A percentile compares a stretch with the other conserved stretches of the same genome.
These are phyloP conservation scores for Hyaloscypha hepaticicola DNA, from an alignment of 495 filamentous ascomycete species.

Conservation along the genomic window DNA sequence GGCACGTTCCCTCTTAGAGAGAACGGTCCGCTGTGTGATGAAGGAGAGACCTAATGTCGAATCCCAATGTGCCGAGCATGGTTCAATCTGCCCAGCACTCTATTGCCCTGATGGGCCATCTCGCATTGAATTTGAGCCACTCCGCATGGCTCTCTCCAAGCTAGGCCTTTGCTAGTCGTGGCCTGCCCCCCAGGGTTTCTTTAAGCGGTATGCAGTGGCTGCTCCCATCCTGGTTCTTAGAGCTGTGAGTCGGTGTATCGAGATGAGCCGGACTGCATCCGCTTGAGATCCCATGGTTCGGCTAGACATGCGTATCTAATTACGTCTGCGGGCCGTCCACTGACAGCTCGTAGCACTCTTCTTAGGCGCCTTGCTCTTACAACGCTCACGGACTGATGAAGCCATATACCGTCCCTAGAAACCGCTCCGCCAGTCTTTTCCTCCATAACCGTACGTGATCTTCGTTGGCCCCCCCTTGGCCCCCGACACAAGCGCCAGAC, in stretches of 20 bases:
- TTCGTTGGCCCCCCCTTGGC: constrained; percentile 27
- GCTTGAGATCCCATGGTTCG: constrained; percentile 31
- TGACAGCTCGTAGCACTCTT: constrained; percentile 30
- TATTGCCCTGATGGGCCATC: constrained; percentile 6
- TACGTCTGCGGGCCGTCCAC: constrained; percentile 29
- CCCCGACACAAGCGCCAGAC: constrained; percentile 31
- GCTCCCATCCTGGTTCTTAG: constrained; percentile 22
- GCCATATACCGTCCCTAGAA: constrained; percentile 26
- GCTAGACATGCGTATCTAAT: constrained; percentile 30
- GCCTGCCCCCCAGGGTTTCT: constrained; percentile 3
- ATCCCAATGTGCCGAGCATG: constrained; percentile 2
- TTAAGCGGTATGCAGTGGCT: constrained; percentile 29
- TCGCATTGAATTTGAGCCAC: constrained; percentile 23
- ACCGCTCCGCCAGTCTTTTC: constrained; percentile 20
- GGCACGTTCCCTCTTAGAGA: constrained; percentile 3
- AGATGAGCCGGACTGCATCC: constrained; percentile 33
- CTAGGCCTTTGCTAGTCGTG: constrained; percentile 3
- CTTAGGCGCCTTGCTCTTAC: constrained; percentile 35
- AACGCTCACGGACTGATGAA: constrained; percentile 24
- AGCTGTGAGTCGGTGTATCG: constrained; percentile 25
- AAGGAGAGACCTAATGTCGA: background rate
- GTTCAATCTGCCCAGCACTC: background rate
- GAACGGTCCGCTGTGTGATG: constrained; percentile 8
- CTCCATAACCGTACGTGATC: constrained; percentile 25
- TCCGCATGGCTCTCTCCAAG: constrained; percentile 9